phyloP scores from a whole-genome alignment of 2,329 filamentous ascomycete genomes.

The Incumbomyces delicatus region DNA sequence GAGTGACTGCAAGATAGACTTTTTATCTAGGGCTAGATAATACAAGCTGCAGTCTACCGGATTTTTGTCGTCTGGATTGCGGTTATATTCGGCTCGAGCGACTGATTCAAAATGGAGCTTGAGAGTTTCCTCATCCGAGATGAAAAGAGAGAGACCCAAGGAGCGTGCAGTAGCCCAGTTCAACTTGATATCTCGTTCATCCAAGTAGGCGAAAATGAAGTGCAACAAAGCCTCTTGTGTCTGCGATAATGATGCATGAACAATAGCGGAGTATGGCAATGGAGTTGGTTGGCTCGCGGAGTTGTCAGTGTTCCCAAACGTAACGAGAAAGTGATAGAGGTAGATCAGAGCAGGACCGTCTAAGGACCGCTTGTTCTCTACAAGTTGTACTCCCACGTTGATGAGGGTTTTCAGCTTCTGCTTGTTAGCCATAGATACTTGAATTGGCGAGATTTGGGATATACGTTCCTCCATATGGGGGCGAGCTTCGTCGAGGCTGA shows the following conservation, averaged over 20 bases:
- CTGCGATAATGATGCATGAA: slow-evolving; percentile 57
- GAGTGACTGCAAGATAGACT: slow-evolving; percentile 75
- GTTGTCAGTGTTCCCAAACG: not conserved
- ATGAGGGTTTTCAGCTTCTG: slow-evolving; percentile 71
- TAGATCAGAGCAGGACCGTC: slow-evolving; percentile 78
- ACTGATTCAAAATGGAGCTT: slow-evolving; percentile 76
- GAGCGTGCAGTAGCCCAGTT: slow-evolving; percentile 78
- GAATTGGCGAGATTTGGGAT: not conserved
- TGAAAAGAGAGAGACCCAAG: slow-evolving; percentile 91
- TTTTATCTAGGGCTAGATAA: slow-evolving; percentile 85
- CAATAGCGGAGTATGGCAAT: slow-evolving; percentile 61
- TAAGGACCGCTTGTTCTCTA: slow-evolving; percentile 77
- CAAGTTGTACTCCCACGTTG: slow-evolving; percentile 73
- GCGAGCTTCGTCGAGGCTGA: not conserved
- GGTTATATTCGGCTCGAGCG: slow-evolving; percentile 86
- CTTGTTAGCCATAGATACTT: slow-evolving; percentile 30
- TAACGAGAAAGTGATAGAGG: slow-evolving; percentile 35
- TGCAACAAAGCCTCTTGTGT: slow-evolving; percentile 82
- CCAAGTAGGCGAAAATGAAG: slow-evolving; percentile 69
- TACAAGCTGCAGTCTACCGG: slow-evolving; percentile 84
- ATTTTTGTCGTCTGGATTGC: slow-evolving; percentile 67
- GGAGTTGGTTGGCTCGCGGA: not conserved
- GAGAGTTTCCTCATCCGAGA: slow-evolving; percentile 65
- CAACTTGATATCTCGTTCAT: slow-evolving; percentile 50
- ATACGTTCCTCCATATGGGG: not conserved